Base-by-base conservation (phyloP, 2,329 filamentous ascomycete genomes). In the Botrytis tulipae region DNA sequence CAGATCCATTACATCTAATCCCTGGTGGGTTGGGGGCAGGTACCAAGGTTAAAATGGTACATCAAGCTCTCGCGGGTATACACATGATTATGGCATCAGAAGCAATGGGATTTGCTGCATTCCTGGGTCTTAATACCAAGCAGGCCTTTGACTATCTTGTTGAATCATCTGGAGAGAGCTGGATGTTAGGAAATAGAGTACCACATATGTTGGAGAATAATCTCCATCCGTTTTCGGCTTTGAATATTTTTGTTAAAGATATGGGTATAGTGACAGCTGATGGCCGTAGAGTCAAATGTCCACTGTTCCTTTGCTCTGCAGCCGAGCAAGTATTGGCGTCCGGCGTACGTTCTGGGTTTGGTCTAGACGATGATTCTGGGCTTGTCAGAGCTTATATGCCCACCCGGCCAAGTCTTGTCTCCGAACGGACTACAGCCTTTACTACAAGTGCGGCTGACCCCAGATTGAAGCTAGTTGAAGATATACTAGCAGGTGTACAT, bases 21-120 rank as follows among this genome's bases (percentile, higher is more conserved):
- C 83, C 84, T 5, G 89, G 89, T 10, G 89, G 88, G 0, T 81
- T 91, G 68, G 90, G 90, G 0, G 88, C 87, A 0, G 85, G 87
- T 25, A 86, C 88, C 80, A 86, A 90, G 80, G 86, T 90, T 84
- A 88, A 92, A 82, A 86, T 90, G 85, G 82, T 72, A 1, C 70
- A 72, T 22, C 70, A 72, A 54, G 70, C 60, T 32, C 70, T 72
- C 87, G 72, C 90, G 92, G 89, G 87, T 4, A 88, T 88, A 76
- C 89, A 91, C 75, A 91, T 92, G 77, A 84, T 90, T 0, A 85
- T 87, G 2, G 85, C 86, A 4, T 87, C 86, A 78, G 90, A 92
- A 78, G 87, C 85, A 7, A 84, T 91, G 83, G 89, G 88, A 0
- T 86, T 91, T 61, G 89, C 89, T 1, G 84, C 83, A 48, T 84